Evolutionary conservation across 169 alveolate genomes (phyloP).

Genomic region (Plasmodium falciparum): DNA sequence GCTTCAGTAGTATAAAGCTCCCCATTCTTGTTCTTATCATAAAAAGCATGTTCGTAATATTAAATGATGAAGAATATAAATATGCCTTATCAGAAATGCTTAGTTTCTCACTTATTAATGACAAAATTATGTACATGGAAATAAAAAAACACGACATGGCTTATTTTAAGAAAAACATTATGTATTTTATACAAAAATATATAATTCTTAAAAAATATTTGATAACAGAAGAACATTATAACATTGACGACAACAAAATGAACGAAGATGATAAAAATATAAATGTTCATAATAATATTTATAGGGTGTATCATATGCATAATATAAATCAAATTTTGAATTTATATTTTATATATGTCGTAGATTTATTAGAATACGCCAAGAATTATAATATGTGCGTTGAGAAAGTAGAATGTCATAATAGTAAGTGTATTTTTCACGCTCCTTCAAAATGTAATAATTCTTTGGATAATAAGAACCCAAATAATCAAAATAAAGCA

Average conservation of each 20-base stretch:
- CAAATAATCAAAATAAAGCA: no score
- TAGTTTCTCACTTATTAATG: slow-evolving; percentile 14
- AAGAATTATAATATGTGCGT: no score
- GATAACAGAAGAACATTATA: not conserved
- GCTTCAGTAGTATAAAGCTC: no score
- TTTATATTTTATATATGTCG: not conserved
- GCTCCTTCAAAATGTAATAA: no score
- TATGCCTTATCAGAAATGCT: not conserved
- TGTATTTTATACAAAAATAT: slow-evolving; percentile 6
- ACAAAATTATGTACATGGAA: not conserved
- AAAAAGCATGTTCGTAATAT: not conserved
- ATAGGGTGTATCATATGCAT: no score
- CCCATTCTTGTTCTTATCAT: not conserved
- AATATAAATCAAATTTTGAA: no score
- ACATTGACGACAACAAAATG: not conserved
- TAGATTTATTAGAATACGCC: not conserved
- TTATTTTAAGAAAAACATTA: slow-evolving; percentile 9
- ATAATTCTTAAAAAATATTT: not conserved
- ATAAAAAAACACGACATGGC: slow-evolving; percentile 11
- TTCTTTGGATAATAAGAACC: no score
- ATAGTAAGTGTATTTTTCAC: no score
- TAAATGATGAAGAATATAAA: slow-evolving; percentile 14
- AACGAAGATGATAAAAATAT: no score
- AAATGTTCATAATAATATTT: no score
- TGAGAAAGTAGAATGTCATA: no score